Conservation (phyloP, 768 basidiomycete genomes). For the Amanita muscaria region DNA sequence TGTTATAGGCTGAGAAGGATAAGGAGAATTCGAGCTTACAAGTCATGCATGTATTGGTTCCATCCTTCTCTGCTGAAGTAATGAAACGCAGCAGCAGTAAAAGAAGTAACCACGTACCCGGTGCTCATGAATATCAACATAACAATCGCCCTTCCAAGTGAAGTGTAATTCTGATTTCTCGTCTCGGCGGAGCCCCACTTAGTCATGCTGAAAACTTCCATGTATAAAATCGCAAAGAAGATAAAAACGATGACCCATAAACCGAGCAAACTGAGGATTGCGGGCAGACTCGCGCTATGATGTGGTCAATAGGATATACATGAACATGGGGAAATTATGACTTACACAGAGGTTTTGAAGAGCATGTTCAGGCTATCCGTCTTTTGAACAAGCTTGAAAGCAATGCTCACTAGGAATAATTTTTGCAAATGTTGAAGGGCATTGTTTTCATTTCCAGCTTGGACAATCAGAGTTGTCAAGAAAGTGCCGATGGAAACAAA, state of each 20-base stretch:
- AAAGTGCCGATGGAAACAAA: constrained; percentile 75
- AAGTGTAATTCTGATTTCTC: constrained; percentile 67
- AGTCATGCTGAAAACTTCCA: constrained; percentile 88
- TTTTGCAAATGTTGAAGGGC: constrained; percentile 66
- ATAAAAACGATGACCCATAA: constrained; percentile 88
- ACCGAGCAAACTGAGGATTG: constrained; percentile 74
- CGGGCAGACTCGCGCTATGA: constrained; percentile 72
- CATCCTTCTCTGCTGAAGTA: constrained; percentile 67
- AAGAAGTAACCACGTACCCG: constrained; percentile 46
- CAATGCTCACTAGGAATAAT: constrained; percentile 86
- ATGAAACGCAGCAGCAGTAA: constrained; percentile 8
- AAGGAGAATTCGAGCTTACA: constrained; percentile 43
- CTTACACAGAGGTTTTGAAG: constrained; percentile 92
- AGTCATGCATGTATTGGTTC: constrained; percentile 98
- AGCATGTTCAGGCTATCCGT: constrained; percentile 85
- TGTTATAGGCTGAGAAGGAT: constrained; percentile 5
- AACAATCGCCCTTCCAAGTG: constrained; percentile 70
- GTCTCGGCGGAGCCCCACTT: constrained; percentile 72
- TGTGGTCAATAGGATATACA: constrained; percentile 6
- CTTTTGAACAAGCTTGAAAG: constrained; percentile 89
- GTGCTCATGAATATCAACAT: constrained; percentile 92
- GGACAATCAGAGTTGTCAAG: constrained; percentile 70
- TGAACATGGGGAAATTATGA: constrained; percentile 16
- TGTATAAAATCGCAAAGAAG: constrained; percentile 81
- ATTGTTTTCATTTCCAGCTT: constrained; percentile 42